Base-by-base conservation (phyloP, 1,139 yeast species). In the Candida freyschussii region DNA sequence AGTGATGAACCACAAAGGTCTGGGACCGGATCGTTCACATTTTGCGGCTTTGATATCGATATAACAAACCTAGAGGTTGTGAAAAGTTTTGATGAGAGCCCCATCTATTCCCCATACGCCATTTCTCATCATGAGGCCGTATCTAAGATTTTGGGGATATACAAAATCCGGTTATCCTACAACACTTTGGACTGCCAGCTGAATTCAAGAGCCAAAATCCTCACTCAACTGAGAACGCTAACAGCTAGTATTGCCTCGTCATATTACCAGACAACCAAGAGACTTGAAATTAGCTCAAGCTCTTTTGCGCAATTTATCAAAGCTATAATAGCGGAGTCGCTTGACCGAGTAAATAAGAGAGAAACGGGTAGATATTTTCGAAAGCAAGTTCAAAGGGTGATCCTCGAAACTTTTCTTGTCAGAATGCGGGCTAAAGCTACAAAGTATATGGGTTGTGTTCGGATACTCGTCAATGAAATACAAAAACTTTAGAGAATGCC, bases 11-110 rank as follows among this genome's bases (percentile, higher is more conserved):
- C 19, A 13, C 22, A 23, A 18, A 12, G 18, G 6, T 3, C 11
- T 3, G 7, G 13, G 11, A 7, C 14, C 17, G 11, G 22, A 3
- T n/a, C 33, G 9, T 16, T 47, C 9, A 27, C 26, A 1, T 54
- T 50, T 32, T 59, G 60, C 31, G 55, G 55, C 3, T 45, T 39
- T 20, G 32, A 50, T 1, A 48, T 63, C 4, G 42, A 55, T 30
- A 40, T 58, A 3, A 20, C 14, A 3, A 39, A 32, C n/a, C 41
- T 63, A 6, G 41, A 53, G 1, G 46, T 59, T 3, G 33, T 47
- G 17, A 62, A 60, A 33, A 27, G 30, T 4, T 35, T 48, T 10
- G 49, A 44, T 4, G 34, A 47, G 1, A 28, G 44, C 38, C 15
- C 32, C 19, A 3, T 30, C 0, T 31, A 25, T 16, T 11, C 12